Evolutionary conservation across 1,284 basidiomycete genomes (phyloP).

Genomic region (Termitomyces sp.): DNA sequence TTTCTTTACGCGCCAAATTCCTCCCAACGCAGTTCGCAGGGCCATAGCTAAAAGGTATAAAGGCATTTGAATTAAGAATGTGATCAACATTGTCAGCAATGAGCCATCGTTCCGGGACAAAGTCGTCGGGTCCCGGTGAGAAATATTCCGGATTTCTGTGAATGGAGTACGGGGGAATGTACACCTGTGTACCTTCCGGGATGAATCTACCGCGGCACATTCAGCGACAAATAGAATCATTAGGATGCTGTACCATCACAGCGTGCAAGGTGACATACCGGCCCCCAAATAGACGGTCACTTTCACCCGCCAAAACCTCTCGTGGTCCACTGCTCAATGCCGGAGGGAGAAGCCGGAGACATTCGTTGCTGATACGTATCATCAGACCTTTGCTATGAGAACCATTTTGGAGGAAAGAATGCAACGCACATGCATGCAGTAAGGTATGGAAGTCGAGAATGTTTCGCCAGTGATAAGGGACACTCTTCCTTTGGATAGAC

Average conservation of each 20-base stretch:
- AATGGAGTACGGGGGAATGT: conserved; percentile 41
- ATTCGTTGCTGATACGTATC: conserved; percentile 44
- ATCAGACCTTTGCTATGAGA: background rate
- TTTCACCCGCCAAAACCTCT: conserved; percentile 33
- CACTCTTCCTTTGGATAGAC: conserved; percentile 37
- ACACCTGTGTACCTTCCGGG: conserved; percentile 43
- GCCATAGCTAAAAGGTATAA: conserved; percentile 36
- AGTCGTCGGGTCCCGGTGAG: conserved; percentile 29
- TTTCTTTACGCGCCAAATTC: conserved; percentile 29
- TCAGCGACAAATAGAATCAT: background rate
- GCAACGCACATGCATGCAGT: conserved; percentile 46
- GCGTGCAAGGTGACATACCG: conserved; percentile 10
- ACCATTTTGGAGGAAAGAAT: background rate
- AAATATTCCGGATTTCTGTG: conserved; percentile 37
- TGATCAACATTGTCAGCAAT: conserved; percentile 11
- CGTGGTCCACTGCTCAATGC: conserved; percentile 49
- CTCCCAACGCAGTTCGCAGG: conserved; percentile 35
- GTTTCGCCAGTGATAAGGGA: conserved; percentile 29
- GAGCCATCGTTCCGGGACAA: conserved; percentile 36
- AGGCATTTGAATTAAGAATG: conserved; percentile 25
- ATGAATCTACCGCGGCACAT: conserved; percentile 31
- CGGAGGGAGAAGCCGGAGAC: conserved; percentile 49
- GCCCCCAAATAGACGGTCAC: conserved; percentile 25
- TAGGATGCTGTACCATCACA: background rate
- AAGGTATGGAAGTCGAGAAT: conserved; percentile 40